A percentile compares a stretch with the other conserved stretches of the same genome.
phyloP scores from a whole-genome alignment of 805 yeast species.

The Kluyveromyces lactis region DNA sequence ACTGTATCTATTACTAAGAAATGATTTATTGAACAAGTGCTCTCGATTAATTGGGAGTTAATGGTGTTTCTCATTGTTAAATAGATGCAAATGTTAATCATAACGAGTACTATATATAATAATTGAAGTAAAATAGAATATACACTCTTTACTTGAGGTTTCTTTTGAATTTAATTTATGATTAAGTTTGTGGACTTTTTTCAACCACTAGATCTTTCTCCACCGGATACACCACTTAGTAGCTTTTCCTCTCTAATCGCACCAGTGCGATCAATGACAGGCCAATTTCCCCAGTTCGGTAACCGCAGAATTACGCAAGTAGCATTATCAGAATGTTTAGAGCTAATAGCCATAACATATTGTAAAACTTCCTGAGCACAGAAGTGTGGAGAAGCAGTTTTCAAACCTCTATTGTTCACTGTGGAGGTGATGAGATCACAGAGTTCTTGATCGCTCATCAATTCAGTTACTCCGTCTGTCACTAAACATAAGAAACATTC shows the following conservation, averaged over 20 bases:
- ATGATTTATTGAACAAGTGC: too few species aligned
- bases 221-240: constrained; percentile 10
- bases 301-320: constrained; percentile 76
- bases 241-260: constrained; percentile 64
- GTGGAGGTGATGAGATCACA: constrained; percentile 78
- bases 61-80: too few species aligned
- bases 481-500: constrained; percentile 79
- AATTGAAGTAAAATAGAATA: too few species aligned
- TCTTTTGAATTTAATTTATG: too few species aligned
- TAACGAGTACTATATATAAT: too few species aligned
- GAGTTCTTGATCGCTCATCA: constrained; percentile 81
- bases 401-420: constrained; percentile 49
- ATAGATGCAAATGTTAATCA: too few species aligned
- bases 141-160: too few species aligned
- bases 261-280: constrained; percentile 75
- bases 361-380: constrained; percentile 81
- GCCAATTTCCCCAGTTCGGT: constrained; percentile 95
- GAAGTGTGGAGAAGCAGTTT: constrained; percentile 70
- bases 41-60: too few species aligned
- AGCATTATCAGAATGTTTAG: constrained; percentile 78
- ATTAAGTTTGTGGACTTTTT: too few species aligned
- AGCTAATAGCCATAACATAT: constrained; percentile 79
- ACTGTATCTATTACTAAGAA: too few species aligned
- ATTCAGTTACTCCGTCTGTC: constrained; percentile 82
- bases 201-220: constrained; percentile 8